Evolutionary conservation across 352 stramenopile genomes (phyloP), one percentile per base, ranked within the genome.

Genomic region (Plasmopara viticola): DNA sequence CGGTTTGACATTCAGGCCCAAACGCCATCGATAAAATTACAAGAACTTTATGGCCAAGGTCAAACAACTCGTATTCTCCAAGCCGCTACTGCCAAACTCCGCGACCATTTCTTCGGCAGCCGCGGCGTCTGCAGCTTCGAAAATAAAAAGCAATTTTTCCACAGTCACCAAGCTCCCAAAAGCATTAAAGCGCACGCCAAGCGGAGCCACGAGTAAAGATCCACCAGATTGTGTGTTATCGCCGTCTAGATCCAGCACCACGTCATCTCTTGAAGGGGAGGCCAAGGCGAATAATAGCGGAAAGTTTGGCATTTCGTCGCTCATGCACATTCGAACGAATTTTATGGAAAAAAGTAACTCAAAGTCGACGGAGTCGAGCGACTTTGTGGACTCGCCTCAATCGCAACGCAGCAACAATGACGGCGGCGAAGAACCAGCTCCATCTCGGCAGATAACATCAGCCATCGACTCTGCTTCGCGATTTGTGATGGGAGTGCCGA

Each of bases 401-500:
- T 47, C 48, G n/a, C 38, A 58, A 18, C 48, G 38, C 31, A 58
- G 53, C 39, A 47, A 39, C 5, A 55, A 72, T 20, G 34, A 48
- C 38, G 53, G 6, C 5, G 52, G 33, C 4, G 44, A 51, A 12
- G 45, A 56, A 17, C n/a, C 14, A 5, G 18, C 44, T 25, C 29
- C 47, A 17, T 20, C 51, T 4, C 52, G 51, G 10, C n/a, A 53
- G 9, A 44, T 57, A 7, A 56, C 53, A 37, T 60, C 65, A 5
- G 51, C 63, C 12, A 58, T 49, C 2, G 63, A 70, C 18, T 71
- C 63, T 18, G 66, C 77, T 3, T 78, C 72, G 17, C 66, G 69
- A 8, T 69, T 90, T 53, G 68, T 88, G 3, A 82, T 65, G 46
- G 77, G 80, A 9, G 84, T 90, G 73, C 66, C 71, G 29, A 72